Conservation (phyloP, 495 filamentous ascomycete genomes). For the Cairneyella variabilis region DNA sequence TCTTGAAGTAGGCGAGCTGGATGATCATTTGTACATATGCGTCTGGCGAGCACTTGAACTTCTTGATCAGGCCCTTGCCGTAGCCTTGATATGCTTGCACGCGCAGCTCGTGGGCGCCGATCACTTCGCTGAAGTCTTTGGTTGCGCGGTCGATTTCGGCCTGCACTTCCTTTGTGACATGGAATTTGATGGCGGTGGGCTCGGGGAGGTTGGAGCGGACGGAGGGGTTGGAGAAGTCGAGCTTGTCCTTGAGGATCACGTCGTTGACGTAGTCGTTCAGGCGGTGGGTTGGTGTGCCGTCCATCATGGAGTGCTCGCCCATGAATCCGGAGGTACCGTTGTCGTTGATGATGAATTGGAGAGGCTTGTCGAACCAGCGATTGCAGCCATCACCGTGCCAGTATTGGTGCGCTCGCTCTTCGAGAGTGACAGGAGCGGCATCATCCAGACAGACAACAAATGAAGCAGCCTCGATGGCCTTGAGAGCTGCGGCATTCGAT, state of each 20-base stretch:
- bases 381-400: constrained; percentile 97
- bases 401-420: constrained; percentile 93
- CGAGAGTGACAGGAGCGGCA: constrained; percentile 84
- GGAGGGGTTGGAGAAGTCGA: constrained; percentile 72
- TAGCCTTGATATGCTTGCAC: constrained; percentile 97
- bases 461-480: constrained; percentile 83
- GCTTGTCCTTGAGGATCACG: constrained; percentile 84
- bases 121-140: constrained; percentile 72
- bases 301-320: constrained; percentile 99
- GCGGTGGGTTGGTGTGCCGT: constrained; percentile 94
- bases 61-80: constrained; percentile 98
- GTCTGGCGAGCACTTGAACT: constrained; percentile 97
- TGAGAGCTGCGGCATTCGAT: constrained; percentile 68
- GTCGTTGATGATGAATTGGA: constrained; percentile 97
- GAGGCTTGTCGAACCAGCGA: constrained; percentile 97
- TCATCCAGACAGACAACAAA: constrained; percentile 96
- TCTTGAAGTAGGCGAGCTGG: constrained; percentile 97
- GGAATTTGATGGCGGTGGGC: constrained; percentile 72
- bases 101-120: constrained; percentile 82
- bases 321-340: constrained; percentile 97
- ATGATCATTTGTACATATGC: constrained; percentile 99
- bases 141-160: constrained; percentile 71
- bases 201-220: constrained; percentile 83
- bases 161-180: constrained; percentile 65
- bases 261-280: constrained; percentile 91